Evolutionary conservation across 495 filamentous ascomycete species (phyloP).

Genomic region (Annulohypoxylon nitens): DNA sequence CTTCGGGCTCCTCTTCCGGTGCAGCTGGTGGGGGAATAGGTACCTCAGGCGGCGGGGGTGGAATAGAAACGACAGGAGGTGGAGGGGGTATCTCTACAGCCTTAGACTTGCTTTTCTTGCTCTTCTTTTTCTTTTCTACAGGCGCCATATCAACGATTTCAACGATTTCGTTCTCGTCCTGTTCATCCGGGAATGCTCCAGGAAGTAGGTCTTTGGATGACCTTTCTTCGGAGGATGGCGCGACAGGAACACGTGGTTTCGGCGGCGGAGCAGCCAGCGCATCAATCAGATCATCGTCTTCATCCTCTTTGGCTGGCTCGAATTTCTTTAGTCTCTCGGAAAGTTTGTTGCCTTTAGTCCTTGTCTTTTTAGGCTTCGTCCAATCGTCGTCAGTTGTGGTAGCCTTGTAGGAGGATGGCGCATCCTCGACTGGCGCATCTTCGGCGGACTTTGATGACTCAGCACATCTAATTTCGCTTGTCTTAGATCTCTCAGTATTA

Average conservation of each 20-base stretch:
- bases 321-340: slow-evolving; percentile 66
- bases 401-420: slow-evolving; percentile 52
- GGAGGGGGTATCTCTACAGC: slow-evolving; percentile 45
- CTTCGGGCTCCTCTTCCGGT: slow-evolving; percentile 58
- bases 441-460: slow-evolving; percentile 58
- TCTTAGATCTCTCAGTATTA: slow-evolving; percentile 32
- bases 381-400: slow-evolving; percentile 43
- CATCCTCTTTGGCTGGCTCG: slow-evolving; percentile 57
- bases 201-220: slow-evolving; percentile 62
- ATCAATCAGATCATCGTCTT: slow-evolving; percentile 48
- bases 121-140: slow-evolving; percentile 60
- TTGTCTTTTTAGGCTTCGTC: slow-evolving; percentile 56
- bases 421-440: slow-evolving; percentile 51
- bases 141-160: slow-evolving; percentile 62
- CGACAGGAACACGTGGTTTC: slow-evolving; percentile 51
- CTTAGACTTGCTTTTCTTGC: slow-evolving; percentile 55
- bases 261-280: slow-evolving; percentile 51
- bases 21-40: slow-evolving; percentile 60
- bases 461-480: slow-evolving; percentile 55
- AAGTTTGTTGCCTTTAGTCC: slow-evolving; percentile 62
- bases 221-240: slow-evolving; percentile 57
- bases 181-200: slow-evolving; percentile 60
- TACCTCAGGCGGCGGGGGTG: slow-evolving; percentile 52
- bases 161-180: slow-evolving; percentile 60
- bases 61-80: slow-evolving; percentile 46